phyloP scores from a whole-genome alignment of 768 basidiomycete species.

The Tremella fuciformis region DNA sequence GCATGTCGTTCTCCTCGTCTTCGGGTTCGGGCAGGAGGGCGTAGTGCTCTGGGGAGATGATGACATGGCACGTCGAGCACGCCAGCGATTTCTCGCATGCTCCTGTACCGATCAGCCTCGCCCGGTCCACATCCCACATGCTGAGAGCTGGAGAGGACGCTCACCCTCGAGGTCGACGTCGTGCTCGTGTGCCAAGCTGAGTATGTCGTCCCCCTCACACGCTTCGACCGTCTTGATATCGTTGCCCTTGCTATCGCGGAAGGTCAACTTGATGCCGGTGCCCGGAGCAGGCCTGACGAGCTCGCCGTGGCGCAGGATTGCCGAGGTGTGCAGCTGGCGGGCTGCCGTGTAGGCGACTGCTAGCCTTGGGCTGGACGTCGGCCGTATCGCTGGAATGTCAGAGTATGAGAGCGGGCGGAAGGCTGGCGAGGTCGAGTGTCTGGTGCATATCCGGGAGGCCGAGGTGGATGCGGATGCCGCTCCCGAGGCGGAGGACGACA shows the following conservation, averaged over 20 bases:
- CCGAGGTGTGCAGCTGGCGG: background rate
- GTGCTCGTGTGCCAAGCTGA: slow-evolving; percentile 88
- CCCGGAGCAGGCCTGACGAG: slow-evolving; percentile 43
- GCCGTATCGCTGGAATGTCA: too few species aligned
- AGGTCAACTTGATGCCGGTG: slow-evolving; percentile 74
- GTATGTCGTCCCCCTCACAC: slow-evolving; percentile 88
- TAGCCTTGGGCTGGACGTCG: too few species aligned
- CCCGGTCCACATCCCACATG: background rate
- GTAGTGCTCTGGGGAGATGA: slow-evolving; percentile 75
- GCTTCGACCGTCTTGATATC: slow-evolving; percentile 84
- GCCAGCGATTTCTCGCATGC: slow-evolving; percentile 96
- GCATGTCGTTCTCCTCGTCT: slow-evolving; percentile 87
- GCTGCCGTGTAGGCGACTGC: too few species aligned
- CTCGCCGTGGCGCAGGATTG: slow-evolving; percentile 32
- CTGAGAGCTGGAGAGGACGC: slow-evolving; percentile 26
- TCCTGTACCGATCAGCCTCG: slow-evolving; percentile 57
- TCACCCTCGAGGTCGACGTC: slow-evolving; percentile 93
- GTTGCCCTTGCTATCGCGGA: slow-evolving; percentile 80
- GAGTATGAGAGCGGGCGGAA: too few species aligned
- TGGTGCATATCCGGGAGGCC: too few species aligned
- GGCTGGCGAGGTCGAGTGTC: too few species aligned
- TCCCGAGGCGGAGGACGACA: too few species aligned
- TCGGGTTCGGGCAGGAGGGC: slow-evolving; percentile 86
- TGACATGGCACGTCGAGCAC: slow-evolving; percentile 96
- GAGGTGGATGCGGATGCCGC: too few species aligned